Evolutionary conservation across 2,329 filamentous ascomycete species (phyloP), one percentile per base, ranked within the genome.

Genomic region (Coleophoma cylindrospora): DNA sequence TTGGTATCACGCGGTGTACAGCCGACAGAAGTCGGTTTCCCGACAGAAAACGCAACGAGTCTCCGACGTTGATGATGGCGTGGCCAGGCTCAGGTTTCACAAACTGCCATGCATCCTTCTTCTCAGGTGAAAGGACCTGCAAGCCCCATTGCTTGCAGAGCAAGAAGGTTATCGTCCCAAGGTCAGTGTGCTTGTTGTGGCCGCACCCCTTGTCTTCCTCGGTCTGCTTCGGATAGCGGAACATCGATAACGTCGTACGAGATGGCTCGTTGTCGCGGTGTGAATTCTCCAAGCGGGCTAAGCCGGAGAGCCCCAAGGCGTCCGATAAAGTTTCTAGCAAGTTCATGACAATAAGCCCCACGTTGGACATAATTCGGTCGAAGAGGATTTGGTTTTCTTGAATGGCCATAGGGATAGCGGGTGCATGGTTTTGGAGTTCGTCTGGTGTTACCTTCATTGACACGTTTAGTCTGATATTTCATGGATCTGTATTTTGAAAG

Each of bases 1-100:
- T 73, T 0, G 77, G 77, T 33, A 80, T 72, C 19, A 80, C 77
- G 50, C 76, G 70, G 68, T 80, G 77, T 59, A 80, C 74, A 68
- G 75, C 77, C 40, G 73, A 76, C 62, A 75, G 71, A 62, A 81
- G 70, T 52, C 69, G 74, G 63, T 73, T 70, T 34, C 71, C 74
- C 50, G 71, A 74, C 4, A 75, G 73, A 55, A 80, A 80, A 38
- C 76, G 73, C 52, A 82, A 68, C 32, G 75, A 76, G 68, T 83
- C 78, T 52, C 77, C 79, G 14, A 81, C 74, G 64, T 82, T 75
- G 54, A 81, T 68, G 57, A 83, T 70, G 34, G 77, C 79, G 57
- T 69, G 71, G 43, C 75, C 76, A 0, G 64, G 60, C 56, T 70
- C 70, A 45, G 78, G 77, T 49, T 66, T 71, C 7, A 81, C 75